phyloP scores from a whole-genome alignment of 176 grass and related monocot genomes.

The Ampelocalamus luodianensis region DNA sequence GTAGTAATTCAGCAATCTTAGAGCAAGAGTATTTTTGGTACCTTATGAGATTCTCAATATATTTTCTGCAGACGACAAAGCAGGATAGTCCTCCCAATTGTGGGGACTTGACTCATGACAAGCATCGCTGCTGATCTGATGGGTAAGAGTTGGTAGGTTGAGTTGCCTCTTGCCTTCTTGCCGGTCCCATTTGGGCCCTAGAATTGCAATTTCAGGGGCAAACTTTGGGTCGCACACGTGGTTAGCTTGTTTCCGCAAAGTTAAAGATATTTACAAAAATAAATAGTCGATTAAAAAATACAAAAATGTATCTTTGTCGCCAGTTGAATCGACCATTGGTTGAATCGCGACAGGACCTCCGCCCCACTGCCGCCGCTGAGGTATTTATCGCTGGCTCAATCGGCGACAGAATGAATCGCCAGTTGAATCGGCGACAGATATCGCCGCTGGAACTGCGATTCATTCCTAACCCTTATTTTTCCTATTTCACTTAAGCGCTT shows the following conservation, averaged over 20 bases:
- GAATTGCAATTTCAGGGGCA: background rate
- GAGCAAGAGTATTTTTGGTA: slow-evolving; percentile 1
- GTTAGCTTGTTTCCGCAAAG: background rate
- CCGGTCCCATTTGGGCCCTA: background rate
- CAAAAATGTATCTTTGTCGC: too few species aligned
- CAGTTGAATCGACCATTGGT: too few species aligned
- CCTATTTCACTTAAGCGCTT: too few species aligned
- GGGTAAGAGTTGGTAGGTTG: background rate
- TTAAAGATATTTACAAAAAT: too few species aligned
- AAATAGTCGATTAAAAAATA: too few species aligned
- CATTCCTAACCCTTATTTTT: too few species aligned
- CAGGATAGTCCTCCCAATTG: slow-evolving; percentile 38
- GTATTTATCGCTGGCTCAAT: too few species aligned
- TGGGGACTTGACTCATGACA: background rate
- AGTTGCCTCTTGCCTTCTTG: background rate
- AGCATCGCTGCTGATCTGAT: background rate
- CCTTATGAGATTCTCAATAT: slow-evolving; percentile 14
- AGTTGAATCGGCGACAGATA: too few species aligned
- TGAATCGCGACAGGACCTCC: too few species aligned
- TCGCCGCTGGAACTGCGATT: too few species aligned
- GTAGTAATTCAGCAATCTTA: background rate
- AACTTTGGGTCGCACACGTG: background rate
- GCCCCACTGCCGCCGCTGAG: too few species aligned
- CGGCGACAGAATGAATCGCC: too few species aligned
- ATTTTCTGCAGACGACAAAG: slow-evolving; percentile 12